Conservation (phyloP, 169 alveolate genomes). For the Amoebophrya sp. region DNA sequence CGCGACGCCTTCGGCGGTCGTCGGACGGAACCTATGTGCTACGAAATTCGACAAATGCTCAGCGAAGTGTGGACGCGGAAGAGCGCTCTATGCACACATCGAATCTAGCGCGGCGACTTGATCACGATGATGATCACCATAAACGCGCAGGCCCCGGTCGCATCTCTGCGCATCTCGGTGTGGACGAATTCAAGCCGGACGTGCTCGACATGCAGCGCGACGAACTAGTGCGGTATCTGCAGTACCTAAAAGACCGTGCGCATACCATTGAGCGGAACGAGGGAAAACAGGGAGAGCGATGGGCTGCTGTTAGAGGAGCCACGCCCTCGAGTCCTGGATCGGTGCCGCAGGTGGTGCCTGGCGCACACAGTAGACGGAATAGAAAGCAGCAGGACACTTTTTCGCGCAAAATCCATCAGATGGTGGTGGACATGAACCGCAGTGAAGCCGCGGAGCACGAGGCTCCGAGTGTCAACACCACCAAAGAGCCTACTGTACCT, state of each 20-base stretch:
- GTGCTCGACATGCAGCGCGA: slow-evolving; percentile 4
- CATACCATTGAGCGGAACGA: neutral
- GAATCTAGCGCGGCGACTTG: neutral
- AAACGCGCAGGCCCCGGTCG: neutral
- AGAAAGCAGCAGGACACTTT: neutral
- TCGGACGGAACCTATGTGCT: no score
- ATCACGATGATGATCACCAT: neutral
- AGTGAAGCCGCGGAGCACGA: neutral
- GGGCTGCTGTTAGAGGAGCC: no score
- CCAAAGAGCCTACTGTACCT: no score
- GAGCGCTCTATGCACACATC: no score
- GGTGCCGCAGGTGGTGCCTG: no score
- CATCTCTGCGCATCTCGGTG: neutral
- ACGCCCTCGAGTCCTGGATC: no score
- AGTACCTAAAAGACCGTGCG: neutral
- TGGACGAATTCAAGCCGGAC: neutral
- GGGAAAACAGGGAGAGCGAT: no score
- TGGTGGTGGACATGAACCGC: neutral
- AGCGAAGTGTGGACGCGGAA: no score
- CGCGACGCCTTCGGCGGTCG: no score
- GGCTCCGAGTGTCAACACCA: no score
- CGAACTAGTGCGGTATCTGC: neutral
- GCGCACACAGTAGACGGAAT: no score
- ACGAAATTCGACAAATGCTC: no score
- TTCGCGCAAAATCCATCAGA: neutral